Evolutionary conservation across 1,284 basidiomycete species (phyloP), one percentile per base, ranked within the genome.

Genomic region (Malassezia equina): DNA sequence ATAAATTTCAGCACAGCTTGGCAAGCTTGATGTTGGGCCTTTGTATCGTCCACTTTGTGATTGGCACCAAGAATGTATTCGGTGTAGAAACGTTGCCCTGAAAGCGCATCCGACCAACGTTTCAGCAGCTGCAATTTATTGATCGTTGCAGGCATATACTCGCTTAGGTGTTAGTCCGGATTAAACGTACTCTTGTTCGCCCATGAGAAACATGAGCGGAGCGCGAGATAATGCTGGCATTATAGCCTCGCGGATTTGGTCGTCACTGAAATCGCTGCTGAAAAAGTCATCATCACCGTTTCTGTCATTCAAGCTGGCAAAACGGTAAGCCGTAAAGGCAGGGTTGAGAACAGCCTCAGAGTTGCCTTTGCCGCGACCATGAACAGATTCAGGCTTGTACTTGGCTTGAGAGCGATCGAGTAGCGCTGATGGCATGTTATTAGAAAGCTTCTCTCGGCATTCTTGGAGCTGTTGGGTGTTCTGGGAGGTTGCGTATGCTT

Each of bases 271-370:
- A 25, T 65, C 59, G n/a, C 55, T 57, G 45, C 61, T 64, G 55
- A 73, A 73, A 19, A 64, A 67, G 52, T 73, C 70, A 45, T 73
- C 70, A 52, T 71, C 61, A 5, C 65, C 69, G 9, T 63, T 54
- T 4, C 45, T 41, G 9, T 55, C 63, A 48, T 61, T 58, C 12
- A 73, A 58, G n/a, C 64, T 65, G 48, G 60, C 62, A 9, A 52
- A 60, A 19, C 70, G 67, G 44, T 73, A 73, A 6, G 70, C 70
- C 9, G 70, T 71, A 41, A 64, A 59, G 12, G 70, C 62, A 2
- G 65, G 62, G 0, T 59, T 31, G 2, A 55, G 47, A 3, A 68
- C 56, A 4, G 64, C 61, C 1, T 55, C 48, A 3, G 59, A 41
- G 24, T 71, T 71, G 32, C 66, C 66, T n/a, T 5, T 15, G 8